phyloP scores from a whole-genome alignment of 2,329 filamentous ascomycete species.

The Aspergillus persii region DNA sequence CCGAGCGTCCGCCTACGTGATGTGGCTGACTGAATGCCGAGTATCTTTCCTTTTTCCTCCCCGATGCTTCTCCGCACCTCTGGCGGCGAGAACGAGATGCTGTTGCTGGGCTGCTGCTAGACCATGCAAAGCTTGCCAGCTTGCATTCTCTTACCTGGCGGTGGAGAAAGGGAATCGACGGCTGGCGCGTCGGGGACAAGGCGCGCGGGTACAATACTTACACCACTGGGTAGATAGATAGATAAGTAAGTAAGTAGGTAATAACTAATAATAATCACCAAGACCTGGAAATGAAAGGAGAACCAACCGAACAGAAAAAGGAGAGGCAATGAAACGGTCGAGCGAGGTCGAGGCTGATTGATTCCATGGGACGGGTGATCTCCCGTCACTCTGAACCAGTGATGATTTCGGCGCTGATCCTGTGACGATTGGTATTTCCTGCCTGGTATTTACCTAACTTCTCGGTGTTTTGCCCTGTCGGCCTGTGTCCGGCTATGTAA shows the following conservation, averaged over 20 bases:
- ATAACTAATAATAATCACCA: no score
- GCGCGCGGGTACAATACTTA: background rate
- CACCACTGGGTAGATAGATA: no score
- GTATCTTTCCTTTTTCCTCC: background rate
- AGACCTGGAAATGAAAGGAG: background rate
- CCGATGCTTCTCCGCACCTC: conserved; percentile 6
- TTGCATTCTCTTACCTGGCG: conserved; percentile 6
- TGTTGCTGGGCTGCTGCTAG: background rate
- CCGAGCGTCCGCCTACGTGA: background rate
- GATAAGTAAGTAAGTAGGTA: no score
- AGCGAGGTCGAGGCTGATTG: conserved; percentile 3
- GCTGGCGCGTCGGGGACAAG: background rate
- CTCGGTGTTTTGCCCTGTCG: background rate
- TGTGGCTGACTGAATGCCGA: conserved; percentile 7
- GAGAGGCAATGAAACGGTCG: conserved; percentile 7
- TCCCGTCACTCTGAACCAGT: conserved; percentile 14
- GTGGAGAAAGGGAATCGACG: background rate
- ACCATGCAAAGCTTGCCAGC: conserved; percentile 4
- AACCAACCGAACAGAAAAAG: background rate
- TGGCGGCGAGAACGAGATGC: conserved; percentile 7
- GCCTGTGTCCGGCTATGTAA: background rate
- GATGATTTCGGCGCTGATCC: conserved; percentile 10
- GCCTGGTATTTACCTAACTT: background rate
- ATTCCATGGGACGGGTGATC: conserved; percentile 12
- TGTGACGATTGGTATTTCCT: conserved; percentile 4